These are phyloP conservation scores for Saposhnikovia divaricata DNA, from an alignment of 129 eudicot genomes.

Conservation along the genomic window DNA sequence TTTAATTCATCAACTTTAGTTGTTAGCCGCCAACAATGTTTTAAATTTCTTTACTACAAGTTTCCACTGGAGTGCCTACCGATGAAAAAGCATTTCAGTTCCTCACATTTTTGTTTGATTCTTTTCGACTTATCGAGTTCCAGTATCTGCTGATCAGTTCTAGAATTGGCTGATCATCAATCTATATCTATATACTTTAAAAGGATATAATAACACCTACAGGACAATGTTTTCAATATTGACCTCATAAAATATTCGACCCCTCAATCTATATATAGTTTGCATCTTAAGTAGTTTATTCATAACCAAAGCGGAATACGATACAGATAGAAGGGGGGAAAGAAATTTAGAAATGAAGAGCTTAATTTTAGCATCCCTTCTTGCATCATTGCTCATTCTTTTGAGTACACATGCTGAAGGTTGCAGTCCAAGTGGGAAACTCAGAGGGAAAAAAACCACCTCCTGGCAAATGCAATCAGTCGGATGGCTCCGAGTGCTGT, in stretches of 20 bases:
- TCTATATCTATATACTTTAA: no score
- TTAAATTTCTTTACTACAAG: background rate
- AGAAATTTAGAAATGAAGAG: constrained; percentile 6
- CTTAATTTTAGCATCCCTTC: background rate
- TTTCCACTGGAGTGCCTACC: background rate
- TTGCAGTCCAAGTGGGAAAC: constrained; percentile 20
- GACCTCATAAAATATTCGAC: background rate
- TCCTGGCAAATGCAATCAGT: constrained; percentile 13
- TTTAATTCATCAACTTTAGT: background rate
- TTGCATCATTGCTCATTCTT: background rate
- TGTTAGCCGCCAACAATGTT: background rate
- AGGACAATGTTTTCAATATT: background rate
- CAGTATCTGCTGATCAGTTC: background rate
- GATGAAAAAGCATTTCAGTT: background rate
- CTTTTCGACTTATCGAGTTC: background rate
- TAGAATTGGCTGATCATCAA: background rate
- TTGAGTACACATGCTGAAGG: background rate
- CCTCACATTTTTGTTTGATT: background rate
- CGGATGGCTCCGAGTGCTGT: constrained; percentile 17
- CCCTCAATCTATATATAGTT: background rate
- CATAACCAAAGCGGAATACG: background rate
- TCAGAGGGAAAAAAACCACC: constrained; percentile 20
- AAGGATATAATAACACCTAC: no score
- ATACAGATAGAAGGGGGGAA: background rate
- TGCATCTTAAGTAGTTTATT: background rate